These are phyloP conservation scores for Sarcodon sp. DNA, from an alignment of 768 basidiomycete genomes.

Conservation along the genomic window DNA sequence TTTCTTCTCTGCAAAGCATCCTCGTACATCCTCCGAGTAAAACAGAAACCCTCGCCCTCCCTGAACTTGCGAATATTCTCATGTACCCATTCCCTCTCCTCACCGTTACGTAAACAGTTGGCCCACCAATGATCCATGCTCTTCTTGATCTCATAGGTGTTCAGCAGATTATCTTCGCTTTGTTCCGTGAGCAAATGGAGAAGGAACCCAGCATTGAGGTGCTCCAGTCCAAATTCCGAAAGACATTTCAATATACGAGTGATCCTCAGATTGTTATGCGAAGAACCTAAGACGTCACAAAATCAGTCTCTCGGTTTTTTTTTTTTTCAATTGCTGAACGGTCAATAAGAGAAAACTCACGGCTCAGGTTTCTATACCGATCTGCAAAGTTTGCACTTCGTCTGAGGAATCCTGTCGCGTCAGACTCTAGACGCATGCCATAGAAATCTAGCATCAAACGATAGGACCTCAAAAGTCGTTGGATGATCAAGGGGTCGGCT, in stretches of 20 bases:
- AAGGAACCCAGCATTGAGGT: conserved; percentile 50
- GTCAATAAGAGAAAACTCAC: conserved; percentile 28
- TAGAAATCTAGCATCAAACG: conserved; percentile 72
- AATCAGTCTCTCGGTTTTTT: too few relatives aligned
- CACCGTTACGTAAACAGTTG: conserved; percentile 53
- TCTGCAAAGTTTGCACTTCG: conserved; percentile 36
- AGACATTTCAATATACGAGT: conserved; percentile 68
- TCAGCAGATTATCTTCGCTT: conserved; percentile 40
- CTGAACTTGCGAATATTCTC: conserved; percentile 39
- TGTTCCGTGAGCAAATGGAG: conserved; percentile 61
- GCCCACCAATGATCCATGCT: conserved; percentile 79
- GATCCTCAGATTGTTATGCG: conserved; percentile 70
- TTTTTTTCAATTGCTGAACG: too few relatives aligned
- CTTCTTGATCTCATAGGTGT: conserved; percentile 28
- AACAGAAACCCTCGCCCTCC: conserved; percentile 23
- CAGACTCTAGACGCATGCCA: conserved; percentile 52
- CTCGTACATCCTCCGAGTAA: conserved; percentile 48
- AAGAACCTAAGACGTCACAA: conserved; percentile 30
- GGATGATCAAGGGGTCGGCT: conserved; percentile 29
- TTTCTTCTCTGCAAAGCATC: conserved; percentile 28
- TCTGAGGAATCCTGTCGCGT: conserved; percentile 44
- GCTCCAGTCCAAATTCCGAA: conserved; percentile 58
- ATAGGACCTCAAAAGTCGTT: conserved; percentile 47
- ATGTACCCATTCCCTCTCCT: conserved; percentile 43
- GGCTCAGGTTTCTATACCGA: conserved; percentile 50